Conservation (phyloP, 2,329 filamentous ascomycete species). For the Metarhizium robertsii region DNA sequence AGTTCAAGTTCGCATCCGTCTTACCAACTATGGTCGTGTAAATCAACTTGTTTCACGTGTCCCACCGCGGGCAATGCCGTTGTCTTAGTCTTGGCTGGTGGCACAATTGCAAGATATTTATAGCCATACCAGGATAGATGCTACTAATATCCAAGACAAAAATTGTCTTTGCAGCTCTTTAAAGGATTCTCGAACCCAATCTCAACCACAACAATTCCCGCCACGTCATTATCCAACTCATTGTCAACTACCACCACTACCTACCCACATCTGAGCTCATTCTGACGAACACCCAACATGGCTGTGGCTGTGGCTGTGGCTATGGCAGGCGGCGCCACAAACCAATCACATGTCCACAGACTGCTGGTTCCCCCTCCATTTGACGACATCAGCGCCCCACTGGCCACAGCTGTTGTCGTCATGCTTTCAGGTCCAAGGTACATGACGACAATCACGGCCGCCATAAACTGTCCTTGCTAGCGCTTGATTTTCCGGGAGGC, state of each 20-base stretch:
- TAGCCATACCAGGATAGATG: too few species aligned
- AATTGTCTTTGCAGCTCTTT: too few species aligned
- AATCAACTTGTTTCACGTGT: neutral
- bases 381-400: neutral
- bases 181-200: too few species aligned
- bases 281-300: neutral
- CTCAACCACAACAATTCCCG: too few species aligned
- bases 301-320: neutral
- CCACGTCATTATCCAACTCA: too few species aligned
- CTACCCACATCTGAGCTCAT: neutral
- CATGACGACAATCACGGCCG: neutral
- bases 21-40: neutral
- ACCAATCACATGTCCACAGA: neutral
- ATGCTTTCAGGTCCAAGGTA: constrained; percentile 6
- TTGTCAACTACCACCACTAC: too few species aligned
- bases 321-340: neutral
- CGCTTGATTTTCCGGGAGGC: too few species aligned
- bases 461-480: neutral
- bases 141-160: too few species aligned
- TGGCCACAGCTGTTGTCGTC: constrained; percentile 12
- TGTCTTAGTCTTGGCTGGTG: neutral
- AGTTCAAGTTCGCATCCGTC: neutral
- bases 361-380: neutral
- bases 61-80: neutral
- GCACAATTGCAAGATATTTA: neutral